Evolutionary conservation across 164 flowering plant genomes (phyloP).

Genomic region (Saururus chinensis): DNA sequence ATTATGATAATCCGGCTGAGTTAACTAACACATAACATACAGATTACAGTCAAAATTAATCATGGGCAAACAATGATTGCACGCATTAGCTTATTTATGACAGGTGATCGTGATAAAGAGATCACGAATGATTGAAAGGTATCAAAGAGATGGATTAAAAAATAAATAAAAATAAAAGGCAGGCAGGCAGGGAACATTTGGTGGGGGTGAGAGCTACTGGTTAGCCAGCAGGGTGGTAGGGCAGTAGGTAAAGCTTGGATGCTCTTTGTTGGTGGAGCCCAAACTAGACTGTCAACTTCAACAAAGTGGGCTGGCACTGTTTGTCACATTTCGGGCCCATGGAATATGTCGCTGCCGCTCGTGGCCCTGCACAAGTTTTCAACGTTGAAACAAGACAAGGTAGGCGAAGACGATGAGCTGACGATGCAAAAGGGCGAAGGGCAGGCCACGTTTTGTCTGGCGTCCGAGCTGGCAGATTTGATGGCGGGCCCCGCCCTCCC

Average conservation of each 20-base stretch:
- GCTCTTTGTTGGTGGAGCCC: neutral
- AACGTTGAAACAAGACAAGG: neutral
- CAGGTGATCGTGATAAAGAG: too few relatives aligned
- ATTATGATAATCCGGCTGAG: too few relatives aligned
- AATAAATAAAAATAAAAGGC: too few relatives aligned
- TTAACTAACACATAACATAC: too few relatives aligned
- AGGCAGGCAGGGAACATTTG: too few relatives aligned
- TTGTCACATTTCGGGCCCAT: neutral
- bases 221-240: too few relatives aligned
- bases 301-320: neutral
- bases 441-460: neutral
- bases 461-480: constrained; percentile 1
- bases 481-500: neutral
- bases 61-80: too few relatives aligned
- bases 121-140: too few relatives aligned
- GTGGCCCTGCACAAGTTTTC: neutral
- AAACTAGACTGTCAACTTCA: neutral
- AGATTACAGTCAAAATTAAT: too few relatives aligned
- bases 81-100: too few relatives aligned
- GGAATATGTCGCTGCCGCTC: neutral
- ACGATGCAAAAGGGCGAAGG: neutral
- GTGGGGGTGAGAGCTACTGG: too few relatives aligned
- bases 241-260: neutral
- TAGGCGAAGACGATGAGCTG: neutral
- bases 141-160: too few relatives aligned